These are phyloP conservation scores for Crinitomyces ghanaensis DNA, from an alignment of 805 yeast species.

Conservation along the genomic window DNA sequence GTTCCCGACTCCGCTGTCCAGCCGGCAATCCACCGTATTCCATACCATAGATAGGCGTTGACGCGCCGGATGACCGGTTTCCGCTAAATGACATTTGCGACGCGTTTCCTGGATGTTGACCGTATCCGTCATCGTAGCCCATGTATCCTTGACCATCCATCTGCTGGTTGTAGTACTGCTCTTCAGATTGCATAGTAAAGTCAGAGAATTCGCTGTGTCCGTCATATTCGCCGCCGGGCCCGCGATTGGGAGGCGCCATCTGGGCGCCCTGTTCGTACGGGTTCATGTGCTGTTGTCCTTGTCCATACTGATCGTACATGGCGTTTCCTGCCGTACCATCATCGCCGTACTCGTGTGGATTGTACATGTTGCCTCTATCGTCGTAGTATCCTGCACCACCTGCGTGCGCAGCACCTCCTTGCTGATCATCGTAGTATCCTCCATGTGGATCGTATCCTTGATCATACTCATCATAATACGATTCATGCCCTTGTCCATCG, in stretches of 20 bases:
- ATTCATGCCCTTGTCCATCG: slow-evolving; percentile 14
- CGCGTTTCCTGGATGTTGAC: no score
- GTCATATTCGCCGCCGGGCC: slow-evolving; percentile 25
- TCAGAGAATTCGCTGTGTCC: slow-evolving; percentile 31
- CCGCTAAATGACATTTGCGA: slow-evolving; percentile 70
- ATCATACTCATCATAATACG: slow-evolving; percentile 16
- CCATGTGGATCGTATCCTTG: slow-evolving; percentile 14
- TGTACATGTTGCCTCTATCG: slow-evolving; percentile 31
- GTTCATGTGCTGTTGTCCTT: no score
- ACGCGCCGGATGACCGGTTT: slow-evolving; percentile 81
- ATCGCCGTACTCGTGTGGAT: slow-evolving; percentile 26
- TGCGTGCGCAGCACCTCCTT: slow-evolving; percentile 10
- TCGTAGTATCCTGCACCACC: slow-evolving; percentile 22
- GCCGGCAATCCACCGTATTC: slow-evolving; percentile 34
- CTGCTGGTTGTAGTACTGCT: slow-evolving; percentile 13
- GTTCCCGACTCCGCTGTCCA: slow-evolving; percentile 62
- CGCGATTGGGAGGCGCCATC: slow-evolving; percentile 31
- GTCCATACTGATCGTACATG: no score
- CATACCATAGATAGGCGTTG: slow-evolving; percentile 84
- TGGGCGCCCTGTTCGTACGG: no score
- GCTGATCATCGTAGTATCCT: slow-evolving; percentile 18
- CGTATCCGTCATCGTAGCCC: slow-evolving; percentile 16
- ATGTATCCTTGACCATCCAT: slow-evolving; percentile 20
- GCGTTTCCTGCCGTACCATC: slow-evolving; percentile 29
- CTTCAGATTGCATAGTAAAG: slow-evolving; percentile 34